Conservation (phyloP, 306 rosid genomes). For the Quercus variabilis region DNA sequence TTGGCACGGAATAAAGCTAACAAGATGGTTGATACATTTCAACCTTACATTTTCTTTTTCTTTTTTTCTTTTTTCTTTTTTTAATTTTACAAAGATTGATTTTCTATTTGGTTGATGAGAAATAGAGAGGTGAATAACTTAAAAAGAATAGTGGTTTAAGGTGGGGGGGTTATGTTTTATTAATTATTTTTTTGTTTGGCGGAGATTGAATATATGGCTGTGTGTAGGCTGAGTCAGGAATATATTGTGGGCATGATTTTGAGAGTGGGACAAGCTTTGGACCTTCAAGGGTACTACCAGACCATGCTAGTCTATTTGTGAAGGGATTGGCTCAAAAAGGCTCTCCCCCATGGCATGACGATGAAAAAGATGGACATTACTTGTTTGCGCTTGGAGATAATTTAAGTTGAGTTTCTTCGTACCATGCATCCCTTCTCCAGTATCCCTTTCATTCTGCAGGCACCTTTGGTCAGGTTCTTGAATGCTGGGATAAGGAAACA, state of each 20-base stretch:
- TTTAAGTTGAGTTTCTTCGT: no score
- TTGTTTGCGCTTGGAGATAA: no score
- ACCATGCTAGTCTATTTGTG: constrained; percentile 46
- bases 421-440: no score
- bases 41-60: no score
- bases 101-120: constrained; percentile 18
- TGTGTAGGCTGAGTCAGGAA: constrained; percentile 55
- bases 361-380: constrained; percentile 78
- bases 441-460: no score
- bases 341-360: constrained; percentile 95
- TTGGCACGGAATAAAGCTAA: no score
- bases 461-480: constrained; percentile 93
- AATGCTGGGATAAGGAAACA: constrained; percentile 92
- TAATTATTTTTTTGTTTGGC: constrained; percentile 33
- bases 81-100: constrained; percentile 7
- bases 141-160: constrained; percentile 11
- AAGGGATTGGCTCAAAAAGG: constrained; percentile 87
- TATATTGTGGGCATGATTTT: constrained; percentile 49
- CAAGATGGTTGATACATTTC: no score
- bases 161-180: no score
- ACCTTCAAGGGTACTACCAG: constrained; percentile 34
- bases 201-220: constrained; percentile 42
- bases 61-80: no score
- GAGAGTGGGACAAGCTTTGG: constrained; percentile 49
- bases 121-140: not conserved